phyloP scores from a whole-genome alignment of 441 rosid genomes.

The Brassica balearica region DNA sequence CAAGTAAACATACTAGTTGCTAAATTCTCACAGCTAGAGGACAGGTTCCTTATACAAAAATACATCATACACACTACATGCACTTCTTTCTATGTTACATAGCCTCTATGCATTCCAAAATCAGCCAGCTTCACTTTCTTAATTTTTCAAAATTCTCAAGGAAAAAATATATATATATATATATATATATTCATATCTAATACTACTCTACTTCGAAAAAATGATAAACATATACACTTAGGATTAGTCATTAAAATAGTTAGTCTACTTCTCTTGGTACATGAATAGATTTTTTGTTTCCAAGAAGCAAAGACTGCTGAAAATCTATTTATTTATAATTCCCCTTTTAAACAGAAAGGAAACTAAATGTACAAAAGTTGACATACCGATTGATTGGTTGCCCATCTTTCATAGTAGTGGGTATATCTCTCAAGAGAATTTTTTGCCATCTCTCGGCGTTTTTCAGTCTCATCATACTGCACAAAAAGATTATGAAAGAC shows the following conservation, averaged over 20 bases:
- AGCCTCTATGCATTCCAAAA: constrained; percentile 19
- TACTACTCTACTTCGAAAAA: not conserved
- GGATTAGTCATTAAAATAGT: not conserved
- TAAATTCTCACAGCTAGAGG: not conserved
- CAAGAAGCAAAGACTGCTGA: not conserved
- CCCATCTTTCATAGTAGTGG: constrained; percentile 89
- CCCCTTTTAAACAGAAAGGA: not conserved
- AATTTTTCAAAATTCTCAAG: constrained; percentile 4
- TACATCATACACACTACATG: constrained; percentile 6
- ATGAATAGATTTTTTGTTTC: not conserved
- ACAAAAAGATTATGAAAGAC: constrained; percentile 5
- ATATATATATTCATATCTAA: not conserved
- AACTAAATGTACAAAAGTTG: not conserved
- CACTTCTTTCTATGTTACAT: not conserved
- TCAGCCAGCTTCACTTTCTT: not conserved
- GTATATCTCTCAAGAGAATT: constrained; percentile 85
- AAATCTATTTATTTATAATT: not conserved
- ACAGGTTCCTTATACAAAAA: not conserved
- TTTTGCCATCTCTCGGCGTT: constrained; percentile 83
- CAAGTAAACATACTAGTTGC: not conserved
- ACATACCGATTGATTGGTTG: constrained; percentile 76
- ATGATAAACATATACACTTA: not conserved
- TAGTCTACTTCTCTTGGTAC: not conserved
- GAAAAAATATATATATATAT: not conserved
- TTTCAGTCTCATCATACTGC: constrained; percentile 76